Percentiles rank a stretch among this genome's conserved stretches.
Conservation (phyloP, 306 rosid species). For the Corylus avellana region DNA sequence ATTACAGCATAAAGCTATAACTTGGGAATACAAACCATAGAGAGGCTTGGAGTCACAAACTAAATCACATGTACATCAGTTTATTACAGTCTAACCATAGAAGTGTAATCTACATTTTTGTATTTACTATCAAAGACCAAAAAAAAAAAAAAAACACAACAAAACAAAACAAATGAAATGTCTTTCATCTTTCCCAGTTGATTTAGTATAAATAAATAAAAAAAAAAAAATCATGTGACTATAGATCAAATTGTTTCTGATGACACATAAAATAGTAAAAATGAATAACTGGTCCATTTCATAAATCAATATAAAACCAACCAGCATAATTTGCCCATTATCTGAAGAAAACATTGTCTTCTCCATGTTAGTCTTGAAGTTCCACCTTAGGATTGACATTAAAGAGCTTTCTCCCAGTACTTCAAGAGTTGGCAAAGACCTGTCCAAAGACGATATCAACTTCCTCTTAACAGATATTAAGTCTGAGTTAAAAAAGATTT, state of each 20-base stretch:
- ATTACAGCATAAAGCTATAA: slow-evolving; percentile 14
- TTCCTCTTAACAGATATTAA: slow-evolving; percentile 20
- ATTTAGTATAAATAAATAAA: slow-evolving; percentile 7
- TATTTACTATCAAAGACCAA: slow-evolving; percentile 11
- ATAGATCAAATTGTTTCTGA: slow-evolving; percentile 13
- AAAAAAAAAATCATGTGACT: slow-evolving; percentile 6
- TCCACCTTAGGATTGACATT: slow-evolving; percentile 72
- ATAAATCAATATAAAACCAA: slow-evolving; percentile 38
- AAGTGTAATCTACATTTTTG: background rate
- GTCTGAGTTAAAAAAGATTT: slow-evolving; percentile 3
- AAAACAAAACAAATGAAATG: background rate
- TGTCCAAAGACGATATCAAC: slow-evolving; percentile 38
- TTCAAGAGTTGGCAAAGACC: slow-evolving; percentile 78
- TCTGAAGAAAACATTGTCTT: slow-evolving; percentile 69
- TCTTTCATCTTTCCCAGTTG: background rate
- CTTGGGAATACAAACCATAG: background rate
- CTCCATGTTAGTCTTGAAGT: slow-evolving; percentile 61
- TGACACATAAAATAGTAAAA: slow-evolving; percentile 15
- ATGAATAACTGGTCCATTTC: slow-evolving; percentile 7
- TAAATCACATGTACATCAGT: background rate
- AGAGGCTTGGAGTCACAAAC: background rate
- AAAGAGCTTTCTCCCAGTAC: slow-evolving; percentile 65
- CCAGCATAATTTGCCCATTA: slow-evolving; percentile 78
- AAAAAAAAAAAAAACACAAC: background rate
- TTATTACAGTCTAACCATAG: background rate